phyloP scores from a whole-genome alignment of 2,329 filamentous ascomycete genomes.

The Cladophialophora bantiana region DNA sequence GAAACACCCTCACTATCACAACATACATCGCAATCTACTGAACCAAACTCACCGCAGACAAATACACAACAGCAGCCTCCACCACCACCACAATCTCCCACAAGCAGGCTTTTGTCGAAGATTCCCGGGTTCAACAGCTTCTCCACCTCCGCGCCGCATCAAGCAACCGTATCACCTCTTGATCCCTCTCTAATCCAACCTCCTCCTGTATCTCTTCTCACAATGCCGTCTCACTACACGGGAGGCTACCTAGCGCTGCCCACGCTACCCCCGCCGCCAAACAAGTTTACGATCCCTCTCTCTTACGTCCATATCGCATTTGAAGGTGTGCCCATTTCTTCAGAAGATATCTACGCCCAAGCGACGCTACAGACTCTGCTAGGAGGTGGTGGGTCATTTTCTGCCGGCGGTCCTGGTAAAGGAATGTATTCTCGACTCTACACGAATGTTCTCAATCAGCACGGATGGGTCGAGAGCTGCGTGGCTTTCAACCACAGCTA shows the following conservation, averaged over 20 bases:
- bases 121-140: constrained; percentile 91
- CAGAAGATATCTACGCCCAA: constrained; percentile 92
- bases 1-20: constrained; percentile 39
- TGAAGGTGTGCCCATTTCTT: constrained; percentile 88
- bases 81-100: constrained; percentile 46
- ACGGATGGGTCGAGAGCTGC: constrained; percentile 96
- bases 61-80: constrained; percentile 45
- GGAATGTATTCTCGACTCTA: constrained; percentile 99
- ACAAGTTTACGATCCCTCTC: constrained; percentile 78
- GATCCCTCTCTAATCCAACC: constrained; percentile 55
- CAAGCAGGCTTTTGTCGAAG: constrained; percentile 72
- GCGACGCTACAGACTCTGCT: constrained; percentile 95
- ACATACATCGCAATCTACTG: constrained; percentile 38
- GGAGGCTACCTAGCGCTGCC: constrained; percentile 91
- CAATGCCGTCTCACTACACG: constrained; percentile 79
- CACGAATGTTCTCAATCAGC: constrained; percentile 96
- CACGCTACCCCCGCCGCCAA: constrained; percentile 76
- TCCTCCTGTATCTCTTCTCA: constrained; percentile 63
- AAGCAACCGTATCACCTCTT: constrained; percentile 64
- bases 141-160: constrained; percentile 73
- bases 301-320: constrained; percentile 96
- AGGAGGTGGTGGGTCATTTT: constrained; percentile 94
- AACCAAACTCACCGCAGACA: constrained; percentile 50
- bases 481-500: constrained; percentile 97
- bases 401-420: constrained; percentile 93